Base-by-base conservation (phyloP, 2,329 filamentous ascomycete genomes). In the Xylariales sp. region DNA sequence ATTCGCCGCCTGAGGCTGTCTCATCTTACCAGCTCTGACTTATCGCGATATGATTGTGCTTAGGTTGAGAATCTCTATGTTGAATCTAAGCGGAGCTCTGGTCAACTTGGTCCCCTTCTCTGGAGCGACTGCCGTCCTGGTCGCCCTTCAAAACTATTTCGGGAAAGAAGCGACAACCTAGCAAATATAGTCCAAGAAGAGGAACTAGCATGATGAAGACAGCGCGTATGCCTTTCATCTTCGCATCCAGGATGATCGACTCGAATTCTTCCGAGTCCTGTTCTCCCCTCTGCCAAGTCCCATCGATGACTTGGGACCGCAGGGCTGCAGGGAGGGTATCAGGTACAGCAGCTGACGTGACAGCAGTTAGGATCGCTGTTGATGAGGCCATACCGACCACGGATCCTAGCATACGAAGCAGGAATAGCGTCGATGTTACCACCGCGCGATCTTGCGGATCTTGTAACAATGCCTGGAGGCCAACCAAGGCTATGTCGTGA, bases 401-500 rank as follows among this genome's bases (percentile, higher is more conserved):
- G 16, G 49, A 49, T 1, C 56, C 55, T 4, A 58, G 43, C 21
- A 48, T 48, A n/a, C 57, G 49, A 11, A 57, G 29, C 7, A 58
- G 42, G 37, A 57, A 58, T n/a, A 56, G 49, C 5, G 51, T 51
- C 2, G 50, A 53, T 9, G 54, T 58, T 3, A 51, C 50, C 11
- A 57, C 56, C 8, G 57, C 57, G n/a, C 57, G 53, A 35, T 58
- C 49, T 15, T 50, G 38, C n/a, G n/a, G n/a, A 3, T 14, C 25
- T 16, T 28, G 44, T 1, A 50, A 53, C 3, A 54, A 35, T 10
- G 57, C 54, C 25, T 59, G 52, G 7, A 59, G 24, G 3, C 50
- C 56, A n/a, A 60, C 55, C 3, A 59, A 45, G 27, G 46, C 54
- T 56, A 20, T n/a, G n/a, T n/a, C n/a, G 21, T 2, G 7, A 22